Conservation (phyloP, 495 filamentous ascomycete genomes). For the Paragyromitra xinjiangensis region DNA sequence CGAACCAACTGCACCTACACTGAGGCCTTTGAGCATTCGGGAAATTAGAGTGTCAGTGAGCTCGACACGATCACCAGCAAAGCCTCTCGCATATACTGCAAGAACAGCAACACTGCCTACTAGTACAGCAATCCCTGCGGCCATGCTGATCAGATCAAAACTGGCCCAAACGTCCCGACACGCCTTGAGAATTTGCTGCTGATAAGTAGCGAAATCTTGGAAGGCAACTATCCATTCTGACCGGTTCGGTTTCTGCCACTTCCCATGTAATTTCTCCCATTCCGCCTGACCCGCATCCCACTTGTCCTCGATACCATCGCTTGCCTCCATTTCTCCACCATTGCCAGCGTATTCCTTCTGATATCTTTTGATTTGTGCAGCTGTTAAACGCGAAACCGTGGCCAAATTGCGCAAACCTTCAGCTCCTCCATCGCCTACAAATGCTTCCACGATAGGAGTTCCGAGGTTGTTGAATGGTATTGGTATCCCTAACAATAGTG, state of each 20-base stretch:
- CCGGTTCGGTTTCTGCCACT: conserved; percentile 20
- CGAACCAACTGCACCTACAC: conserved; percentile 60
- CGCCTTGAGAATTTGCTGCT: conserved; percentile 77
- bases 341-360: conserved; percentile 71
- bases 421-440: conserved; percentile 72
- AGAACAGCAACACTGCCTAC: conserved; percentile 71
- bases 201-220: conserved; percentile 73
- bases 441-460: conserved; percentile 91
- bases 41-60: conserved; percentile 65
- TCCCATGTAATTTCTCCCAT: conserved; percentile 31
- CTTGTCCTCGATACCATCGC: conserved; percentile 2
- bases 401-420: conserved; percentile 77
- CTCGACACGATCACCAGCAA: conserved; percentile 64
- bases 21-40: conserved; percentile 61
- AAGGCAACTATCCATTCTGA: conserved; percentile 61
- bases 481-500: conserved; percentile 85
- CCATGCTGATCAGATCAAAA: conserved; percentile 87
- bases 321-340: conserved; percentile 55
- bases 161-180: conserved; percentile 88
- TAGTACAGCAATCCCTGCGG: conserved; percentile 76
- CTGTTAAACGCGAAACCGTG: conserved; percentile 75
- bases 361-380: conserved; percentile 89
- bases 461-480: conserved; percentile 99
- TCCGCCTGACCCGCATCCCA: conserved; percentile 51
- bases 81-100: conserved; percentile 73